A percentile compares a stretch with the other conserved stretches of the same genome.
These are phyloP conservation scores for Teunomyces tritomae DNA, from an alignment of 805 yeast species.

Conservation along the genomic window DNA sequence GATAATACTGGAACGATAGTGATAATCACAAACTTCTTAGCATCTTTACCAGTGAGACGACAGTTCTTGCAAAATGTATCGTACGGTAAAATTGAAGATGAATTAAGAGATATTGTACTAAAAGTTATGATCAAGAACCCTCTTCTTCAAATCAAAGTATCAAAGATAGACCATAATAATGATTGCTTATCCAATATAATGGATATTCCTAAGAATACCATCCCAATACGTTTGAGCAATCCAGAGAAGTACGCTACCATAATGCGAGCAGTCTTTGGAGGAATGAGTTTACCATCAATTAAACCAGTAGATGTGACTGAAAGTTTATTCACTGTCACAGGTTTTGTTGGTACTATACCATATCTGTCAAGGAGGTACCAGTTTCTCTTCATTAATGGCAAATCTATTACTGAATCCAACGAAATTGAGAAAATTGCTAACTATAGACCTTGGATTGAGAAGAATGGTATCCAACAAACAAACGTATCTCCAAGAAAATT, in stretches of 20 bases:
- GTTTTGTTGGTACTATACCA: constrained; percentile 39
- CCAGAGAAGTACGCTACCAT: not conserved
- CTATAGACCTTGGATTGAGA: not conserved
- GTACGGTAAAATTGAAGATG: constrained; percentile 18
- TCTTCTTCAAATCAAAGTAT: constrained; percentile 13
- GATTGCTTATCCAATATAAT: not conserved
- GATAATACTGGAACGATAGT: constrained; percentile 37
- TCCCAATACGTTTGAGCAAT: constrained; percentile 12
- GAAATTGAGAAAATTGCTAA: not conserved
- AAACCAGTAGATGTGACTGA: constrained; percentile 25
- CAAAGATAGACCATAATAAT: constrained; percentile 3
- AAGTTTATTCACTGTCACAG: constrained; percentile 26
- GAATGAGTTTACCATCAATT: constrained; percentile 14
- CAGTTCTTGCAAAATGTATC: constrained; percentile 18
- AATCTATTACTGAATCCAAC: constrained; percentile 17
- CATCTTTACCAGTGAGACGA: constrained; percentile 44
- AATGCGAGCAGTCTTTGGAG: constrained; percentile 28
- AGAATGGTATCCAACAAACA: not conserved
- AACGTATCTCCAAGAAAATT: not conserved
- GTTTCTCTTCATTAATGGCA: constrained; percentile 44
- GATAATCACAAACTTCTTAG: constrained; percentile 38
- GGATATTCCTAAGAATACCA: constrained; percentile 4
- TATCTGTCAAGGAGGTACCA: constrained; percentile 39
- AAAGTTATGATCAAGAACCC: constrained; percentile 25
- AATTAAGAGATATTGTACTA: constrained; percentile 28